phyloP scores from a whole-genome alignment of 495 filamentous ascomycete species.

The Aspergillus cavernicola region DNA sequence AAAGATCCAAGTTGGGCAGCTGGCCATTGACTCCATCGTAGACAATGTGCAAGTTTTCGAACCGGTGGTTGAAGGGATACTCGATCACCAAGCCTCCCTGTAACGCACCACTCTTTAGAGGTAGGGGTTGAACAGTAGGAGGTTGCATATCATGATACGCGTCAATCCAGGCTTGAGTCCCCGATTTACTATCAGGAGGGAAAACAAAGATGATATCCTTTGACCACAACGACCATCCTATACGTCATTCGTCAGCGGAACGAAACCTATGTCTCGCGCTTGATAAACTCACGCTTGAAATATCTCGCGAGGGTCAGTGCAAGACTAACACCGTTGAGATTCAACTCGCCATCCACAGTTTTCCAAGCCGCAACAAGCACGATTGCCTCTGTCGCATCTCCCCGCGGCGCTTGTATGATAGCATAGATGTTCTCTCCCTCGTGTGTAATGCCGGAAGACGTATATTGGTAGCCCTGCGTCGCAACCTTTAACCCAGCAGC shows the following conservation, averaged over 20 bases:
- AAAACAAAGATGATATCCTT: constrained; percentile 96
- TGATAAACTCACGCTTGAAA: constrained; percentile 65
- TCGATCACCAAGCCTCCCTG: constrained; percentile 94
- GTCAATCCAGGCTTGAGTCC: constrained; percentile 95
- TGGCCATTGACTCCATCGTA: constrained; percentile 98
- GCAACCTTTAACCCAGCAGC: constrained; percentile 80
- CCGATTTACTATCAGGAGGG: constrained; percentile 80
- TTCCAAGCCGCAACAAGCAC: constrained; percentile 86
- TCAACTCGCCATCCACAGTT: constrained; percentile 75
- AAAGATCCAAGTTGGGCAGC: constrained; percentile 88
- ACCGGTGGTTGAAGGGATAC: constrained; percentile 78
- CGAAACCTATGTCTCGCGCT: constrained; percentile 9
- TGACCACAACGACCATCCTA: constrained; percentile 95
- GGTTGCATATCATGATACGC: constrained; percentile 92
- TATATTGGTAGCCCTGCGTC: constrained; percentile 79
- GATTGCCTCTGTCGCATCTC: constrained; percentile 97
- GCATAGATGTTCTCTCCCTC: constrained; percentile 90
- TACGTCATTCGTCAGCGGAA: constrained; percentile 1
- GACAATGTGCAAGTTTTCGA: constrained; percentile 81
- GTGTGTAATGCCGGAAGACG: constrained; percentile 65
- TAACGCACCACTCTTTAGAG: constrained; percentile 86
- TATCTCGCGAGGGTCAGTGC: constrained; percentile 85
- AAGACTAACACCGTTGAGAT: constrained; percentile 81
- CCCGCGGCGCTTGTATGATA: constrained; percentile 88
- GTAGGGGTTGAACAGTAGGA: constrained; percentile 64